These are phyloP conservation scores for Hymenotorrendiella dingleyae DNA, from an alignment of 2,329 filamentous ascomycete genomes.

Conservation along the genomic window DNA sequence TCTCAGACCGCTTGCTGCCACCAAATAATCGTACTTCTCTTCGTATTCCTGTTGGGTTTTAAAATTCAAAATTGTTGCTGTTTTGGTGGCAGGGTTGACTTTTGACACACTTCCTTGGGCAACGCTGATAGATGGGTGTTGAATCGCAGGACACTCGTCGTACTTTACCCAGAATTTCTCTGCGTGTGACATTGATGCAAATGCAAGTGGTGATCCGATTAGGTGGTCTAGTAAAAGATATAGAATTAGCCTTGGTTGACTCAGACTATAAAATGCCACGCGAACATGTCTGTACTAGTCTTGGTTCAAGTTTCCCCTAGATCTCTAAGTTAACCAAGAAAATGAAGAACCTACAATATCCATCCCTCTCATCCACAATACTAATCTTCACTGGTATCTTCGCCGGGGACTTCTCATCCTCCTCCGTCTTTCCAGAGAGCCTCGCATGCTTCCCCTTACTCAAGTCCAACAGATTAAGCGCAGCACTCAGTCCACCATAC, in stretches of 20 bases:
- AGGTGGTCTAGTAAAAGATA: constrained; percentile 52
- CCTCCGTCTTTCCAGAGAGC: constrained; percentile 23
- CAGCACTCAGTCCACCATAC: constrained; percentile 64
- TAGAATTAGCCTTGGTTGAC: not conserved
- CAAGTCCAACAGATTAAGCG: constrained; percentile 62
- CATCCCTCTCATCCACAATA: constrained; percentile 73
- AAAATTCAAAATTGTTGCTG: constrained; percentile 48
- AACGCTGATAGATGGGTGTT: constrained; percentile 54
- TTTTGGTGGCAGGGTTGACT: constrained; percentile 55
- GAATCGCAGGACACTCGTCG: constrained; percentile 60
- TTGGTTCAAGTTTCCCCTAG: not conserved
- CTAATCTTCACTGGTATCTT: constrained; percentile 61
- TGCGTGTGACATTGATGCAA: constrained; percentile 58
- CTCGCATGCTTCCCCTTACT: constrained; percentile 43
- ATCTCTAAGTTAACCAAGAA: not conserved
- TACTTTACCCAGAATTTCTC: constrained; percentile 66
- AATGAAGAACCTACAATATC: constrained; percentile 57
- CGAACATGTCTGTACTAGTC: too few species aligned
- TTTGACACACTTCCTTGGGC: constrained; percentile 58
- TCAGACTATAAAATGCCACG: too few species aligned
- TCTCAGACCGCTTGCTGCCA: constrained; percentile 64
- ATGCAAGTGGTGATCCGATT: constrained; percentile 68
- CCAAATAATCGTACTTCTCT: constrained; percentile 64
- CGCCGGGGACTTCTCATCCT: constrained; percentile 26
- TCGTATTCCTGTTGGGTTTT: constrained; percentile 36